Evolutionary conservation across 345 rosid genomes (phyloP), one percentile per base, ranked within the genome.

Genomic region (Dipteronia dyeriana): DNA sequence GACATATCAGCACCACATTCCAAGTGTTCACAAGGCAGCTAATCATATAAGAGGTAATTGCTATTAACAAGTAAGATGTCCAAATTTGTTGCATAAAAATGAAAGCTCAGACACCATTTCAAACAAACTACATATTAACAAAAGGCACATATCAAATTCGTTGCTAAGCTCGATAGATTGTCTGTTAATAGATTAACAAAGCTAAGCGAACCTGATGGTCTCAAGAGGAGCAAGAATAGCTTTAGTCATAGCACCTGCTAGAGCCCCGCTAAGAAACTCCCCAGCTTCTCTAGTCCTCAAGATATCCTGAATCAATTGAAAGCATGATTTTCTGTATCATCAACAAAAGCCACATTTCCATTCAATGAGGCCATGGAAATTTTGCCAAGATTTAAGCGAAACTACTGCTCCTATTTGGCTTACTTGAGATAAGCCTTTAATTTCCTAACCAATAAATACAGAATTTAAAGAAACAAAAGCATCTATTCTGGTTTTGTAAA

Each of bases 181-280:
- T 31, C 38, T 31, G 38, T 31, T 31, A 31, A 56, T 9, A 5
- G 10, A 17, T 56, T 22, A 60, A 39, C 60, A 19, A 13, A 62
- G 34, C 17, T 19, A 63, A 73, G 56, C 85, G 47, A 74, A 92
- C 99, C 98, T 97, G 89, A 97, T 91, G 43, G 97, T 97, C 81
- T 97, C 99, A 29, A 97, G 88, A 74, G 99, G 99, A 86, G 99
- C 99, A 70, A 97, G 99, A 76, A 92, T 85, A 78, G 96, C 97
- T 88, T 97, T 97, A 41, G 99, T 89, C 99, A 97, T 92, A 31
- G 97, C 99, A 70, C 99, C 99, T 1, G 99, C 97, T 78, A 94
- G 82, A 79, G 99, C 99, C 70, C 97, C 98, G 75, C 99, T 97
- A 56, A 94, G 90, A 86, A 97, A 97, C 84, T 97, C 99, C 38